These are phyloP conservation scores for Parastagonospora avenae DNA, from an alignment of 2,329 filamentous ascomycete species.

Conservation along the genomic window DNA sequence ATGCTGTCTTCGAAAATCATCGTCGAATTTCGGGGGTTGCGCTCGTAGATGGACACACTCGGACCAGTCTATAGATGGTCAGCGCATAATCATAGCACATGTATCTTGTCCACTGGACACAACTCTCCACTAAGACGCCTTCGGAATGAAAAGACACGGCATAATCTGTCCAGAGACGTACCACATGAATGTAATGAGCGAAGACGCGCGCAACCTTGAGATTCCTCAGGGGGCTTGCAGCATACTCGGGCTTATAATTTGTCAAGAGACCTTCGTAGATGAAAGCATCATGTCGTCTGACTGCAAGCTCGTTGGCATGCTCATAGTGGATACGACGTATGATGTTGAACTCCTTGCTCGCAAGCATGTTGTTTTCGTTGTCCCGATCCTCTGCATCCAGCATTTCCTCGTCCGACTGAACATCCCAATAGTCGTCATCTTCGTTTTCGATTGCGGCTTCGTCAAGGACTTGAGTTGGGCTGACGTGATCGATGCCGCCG, in stretches of 20 bases:
- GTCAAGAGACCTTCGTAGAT: slow-evolving; percentile 54
- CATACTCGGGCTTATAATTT: slow-evolving; percentile 53
- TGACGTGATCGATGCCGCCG: slow-evolving; percentile 48
- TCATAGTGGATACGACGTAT: slow-evolving; percentile 46
- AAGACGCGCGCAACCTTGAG: slow-evolving; percentile 82
- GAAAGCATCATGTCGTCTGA: slow-evolving; percentile 53
- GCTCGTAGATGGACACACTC: slow-evolving; percentile 84
- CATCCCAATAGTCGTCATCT: slow-evolving; percentile 58
- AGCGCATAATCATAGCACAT: slow-evolving; percentile 3
- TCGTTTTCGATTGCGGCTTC: slow-evolving; percentile 50
- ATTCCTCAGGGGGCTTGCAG: slow-evolving; percentile 73
- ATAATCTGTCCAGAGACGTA: slow-evolving; percentile 9
- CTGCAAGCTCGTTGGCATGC: slow-evolving; percentile 41
- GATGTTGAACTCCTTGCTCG: slow-evolving; percentile 41
- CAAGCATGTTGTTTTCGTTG: slow-evolving; percentile 28
- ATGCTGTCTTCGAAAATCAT: slow-evolving; percentile 63
- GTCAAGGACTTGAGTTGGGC: slow-evolving; percentile 43
- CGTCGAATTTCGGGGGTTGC: slow-evolving; percentile 75
- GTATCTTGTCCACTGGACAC: neutral
- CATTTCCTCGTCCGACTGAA: slow-evolving; percentile 55
- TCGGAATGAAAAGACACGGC: neutral
- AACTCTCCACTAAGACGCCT: neutral
- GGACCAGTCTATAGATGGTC: slow-evolving; percentile 66
- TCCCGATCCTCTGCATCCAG: slow-evolving; percentile 24
- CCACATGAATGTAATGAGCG: slow-evolving; percentile 85